Evolutionary conservation across 208 protist species (phyloP).

Genomic region (Balamuthia mandrillaris): DNA sequence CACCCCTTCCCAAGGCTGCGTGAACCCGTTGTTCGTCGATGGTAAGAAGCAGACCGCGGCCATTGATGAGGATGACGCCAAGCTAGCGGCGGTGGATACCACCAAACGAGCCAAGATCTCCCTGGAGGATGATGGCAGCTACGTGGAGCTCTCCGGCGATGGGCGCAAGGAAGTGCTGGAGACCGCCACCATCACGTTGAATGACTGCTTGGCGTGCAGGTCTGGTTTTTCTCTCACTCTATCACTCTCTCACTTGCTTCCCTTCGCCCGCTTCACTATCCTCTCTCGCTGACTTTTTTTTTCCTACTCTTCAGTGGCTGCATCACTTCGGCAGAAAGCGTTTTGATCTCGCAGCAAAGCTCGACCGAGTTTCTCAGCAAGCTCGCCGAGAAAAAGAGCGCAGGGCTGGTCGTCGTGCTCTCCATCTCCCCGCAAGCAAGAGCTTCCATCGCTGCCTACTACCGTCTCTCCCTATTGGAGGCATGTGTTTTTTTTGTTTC

Average conservation of each 20-base stretch:
- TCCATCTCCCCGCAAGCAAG: constrained; percentile 86
- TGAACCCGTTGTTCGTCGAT: constrained; percentile 53
- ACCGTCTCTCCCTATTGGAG: constrained; percentile 51
- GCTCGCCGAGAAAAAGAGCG: constrained; percentile 20
- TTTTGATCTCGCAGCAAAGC: constrained; percentile 85
- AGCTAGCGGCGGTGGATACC: neutral
- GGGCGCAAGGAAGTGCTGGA: constrained; percentile 55
- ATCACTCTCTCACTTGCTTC: constrained; percentile 24
- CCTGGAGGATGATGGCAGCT: constrained; percentile 48
- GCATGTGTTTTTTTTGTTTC: constrained; percentile 63
- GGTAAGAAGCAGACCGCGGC: neutral
- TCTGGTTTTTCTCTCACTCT: neutral
- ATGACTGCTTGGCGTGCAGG: constrained; percentile 79
- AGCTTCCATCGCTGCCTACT: constrained; percentile 85
- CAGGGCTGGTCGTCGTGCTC: constrained; percentile 73
- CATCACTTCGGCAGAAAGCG: constrained; percentile 94
- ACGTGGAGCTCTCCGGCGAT: constrained; percentile 46
- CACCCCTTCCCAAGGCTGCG: constrained; percentile 66
- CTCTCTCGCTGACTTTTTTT: constrained; percentile 35
- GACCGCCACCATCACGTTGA: constrained; percentile 71
- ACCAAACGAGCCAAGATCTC: constrained; percentile 31
- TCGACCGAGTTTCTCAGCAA: constrained; percentile 62
- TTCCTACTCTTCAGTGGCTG: constrained; percentile 79
- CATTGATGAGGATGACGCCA: neutral
- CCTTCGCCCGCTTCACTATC: neutral